phyloP scores from a whole-genome alignment of 2,329 filamentous ascomycete species.

The Alternaria angustiovoidea region DNA sequence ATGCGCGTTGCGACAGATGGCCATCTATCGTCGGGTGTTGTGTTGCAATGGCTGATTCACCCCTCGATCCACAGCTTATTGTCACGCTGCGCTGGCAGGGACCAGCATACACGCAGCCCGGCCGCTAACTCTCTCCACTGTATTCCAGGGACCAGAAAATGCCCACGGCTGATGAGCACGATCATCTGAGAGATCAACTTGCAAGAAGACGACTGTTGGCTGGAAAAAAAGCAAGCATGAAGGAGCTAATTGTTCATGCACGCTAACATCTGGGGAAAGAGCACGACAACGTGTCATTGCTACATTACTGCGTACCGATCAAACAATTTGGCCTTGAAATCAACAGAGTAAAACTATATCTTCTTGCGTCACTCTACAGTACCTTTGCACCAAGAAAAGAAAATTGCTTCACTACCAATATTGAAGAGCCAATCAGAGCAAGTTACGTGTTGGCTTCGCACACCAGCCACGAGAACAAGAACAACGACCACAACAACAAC shows the following conservation, averaged over 20 bases:
- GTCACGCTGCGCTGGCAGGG: slow-evolving; percentile 22
- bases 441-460: slow-evolving; percentile 39
- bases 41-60: slow-evolving; percentile 1
- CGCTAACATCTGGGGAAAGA: slow-evolving; percentile 1
- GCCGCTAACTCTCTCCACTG: slow-evolving; percentile 20
- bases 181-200: slow-evolving; percentile 5
- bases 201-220: not conserved
- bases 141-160: slow-evolving; percentile 9
- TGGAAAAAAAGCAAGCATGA: not conserved
- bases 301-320: slow-evolving; percentile 2
- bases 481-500: slow-evolving; percentile 16
- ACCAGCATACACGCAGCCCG: slow-evolving; percentile 23
- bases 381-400: not conserved
- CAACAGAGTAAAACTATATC: not conserved
- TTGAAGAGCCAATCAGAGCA: slow-evolving; percentile 35
- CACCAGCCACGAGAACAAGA: slow-evolving; percentile 34
- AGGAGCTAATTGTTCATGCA: not conserved
- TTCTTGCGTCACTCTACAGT: slow-evolving; percentile 13
- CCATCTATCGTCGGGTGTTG: slow-evolving; percentile 3
- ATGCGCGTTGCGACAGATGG: slow-evolving; percentile 1
- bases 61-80: not conserved
- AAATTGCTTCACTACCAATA: slow-evolving; percentile 23
- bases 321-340: not conserved
- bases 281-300: not conserved
- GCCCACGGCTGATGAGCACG: slow-evolving; percentile 10